Evolutionary conservation across 306 rosid genomes (phyloP), one percentile per base, ranked within the genome.

Genomic region (Fagus sylvatica): DNA sequence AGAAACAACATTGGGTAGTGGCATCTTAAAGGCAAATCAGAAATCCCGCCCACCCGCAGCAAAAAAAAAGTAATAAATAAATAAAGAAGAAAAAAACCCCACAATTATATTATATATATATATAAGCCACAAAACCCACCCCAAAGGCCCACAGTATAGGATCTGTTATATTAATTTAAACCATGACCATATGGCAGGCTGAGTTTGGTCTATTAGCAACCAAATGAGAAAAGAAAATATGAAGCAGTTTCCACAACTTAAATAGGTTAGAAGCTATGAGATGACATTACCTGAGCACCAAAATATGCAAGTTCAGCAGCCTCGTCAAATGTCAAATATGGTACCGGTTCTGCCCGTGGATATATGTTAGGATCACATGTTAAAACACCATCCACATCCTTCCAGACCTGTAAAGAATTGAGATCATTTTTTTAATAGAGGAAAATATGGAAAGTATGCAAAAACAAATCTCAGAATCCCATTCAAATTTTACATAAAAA

Each of bases 241-340:
- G 1, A 9, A 2, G 75, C 22, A 57, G 36, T 39, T 53, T 71
- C 51, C 22, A 49, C 37, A 36, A 17, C 56, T 32, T 42, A 48
- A 51, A 19, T 1, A 1, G 28, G 36, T 19, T n/a, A 74, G 72
- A 55, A 13, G 61, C 2, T 30, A 55, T 41, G 36, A 34, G 22
- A 72, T 73, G 72, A 73, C 22, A 28, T 77, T 85, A 94, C 98
- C 97, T 94, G 98, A 78, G 98, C 98, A 85, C 98, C 98, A 82
- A 92, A 94, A 84, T 94, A 92, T 74, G 98, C 98, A 85, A 94
- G 98, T 77, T 94, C 97, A 39, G 98, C 97, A 70, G 98, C 97
- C 90, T 94, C 98, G 22, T 92, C 98, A 80, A 94, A 94, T 67
- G 97, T 94, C 92, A 94, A 87, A 85, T 78, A 86, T 19, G 98